These are phyloP conservation scores for Botryotinia narcissicola DNA, from an alignment of 2,329 filamentous ascomycete species.

Conservation along the genomic window DNA sequence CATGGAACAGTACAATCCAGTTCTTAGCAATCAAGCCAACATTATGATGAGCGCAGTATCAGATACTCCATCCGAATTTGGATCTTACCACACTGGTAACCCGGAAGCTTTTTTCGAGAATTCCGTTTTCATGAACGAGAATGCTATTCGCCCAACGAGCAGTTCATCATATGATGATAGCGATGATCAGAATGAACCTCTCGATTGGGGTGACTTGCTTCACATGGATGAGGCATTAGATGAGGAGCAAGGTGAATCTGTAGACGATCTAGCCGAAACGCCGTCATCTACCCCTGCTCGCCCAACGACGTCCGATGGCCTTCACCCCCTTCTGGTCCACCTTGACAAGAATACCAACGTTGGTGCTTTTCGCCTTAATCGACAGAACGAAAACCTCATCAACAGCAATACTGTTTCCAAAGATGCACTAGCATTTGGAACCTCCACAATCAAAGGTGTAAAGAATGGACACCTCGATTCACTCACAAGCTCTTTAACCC, in stretches of 20 bases:
- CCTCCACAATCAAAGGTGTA: constrained; percentile 60
- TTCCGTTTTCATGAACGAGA: constrained; percentile 50
- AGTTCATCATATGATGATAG: constrained; percentile 43
- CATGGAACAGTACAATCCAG: constrained; percentile 43
- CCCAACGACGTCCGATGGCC: constrained; percentile 47
- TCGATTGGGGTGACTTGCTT: constrained; percentile 61
- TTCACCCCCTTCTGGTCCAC: constrained; percentile 59
- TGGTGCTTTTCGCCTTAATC: constrained; percentile 70
- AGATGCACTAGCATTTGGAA: constrained; percentile 61
- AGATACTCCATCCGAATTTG: constrained; percentile 22
- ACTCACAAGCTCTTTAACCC: constrained; percentile 66
- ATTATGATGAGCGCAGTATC: constrained; percentile 70
- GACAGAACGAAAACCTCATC: constrained; percentile 51
- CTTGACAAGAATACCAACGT: constrained; percentile 65
- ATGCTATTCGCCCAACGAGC: constrained; percentile 54
- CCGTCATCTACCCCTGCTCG: constrained; percentile 49
- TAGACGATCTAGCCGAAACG: background rate
- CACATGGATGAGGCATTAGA: constrained; percentile 22
- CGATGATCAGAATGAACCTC: constrained; percentile 69
- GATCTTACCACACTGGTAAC: constrained; percentile 62
- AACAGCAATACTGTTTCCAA: constrained; percentile 57
- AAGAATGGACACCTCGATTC: constrained; percentile 65
- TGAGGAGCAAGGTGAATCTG: constrained; percentile 19
- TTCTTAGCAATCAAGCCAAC: constrained; percentile 66
- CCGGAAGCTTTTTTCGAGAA: constrained; percentile 73